Base-by-base conservation (phyloP, 306 rosid species). In the Medicago arabica region DNA sequence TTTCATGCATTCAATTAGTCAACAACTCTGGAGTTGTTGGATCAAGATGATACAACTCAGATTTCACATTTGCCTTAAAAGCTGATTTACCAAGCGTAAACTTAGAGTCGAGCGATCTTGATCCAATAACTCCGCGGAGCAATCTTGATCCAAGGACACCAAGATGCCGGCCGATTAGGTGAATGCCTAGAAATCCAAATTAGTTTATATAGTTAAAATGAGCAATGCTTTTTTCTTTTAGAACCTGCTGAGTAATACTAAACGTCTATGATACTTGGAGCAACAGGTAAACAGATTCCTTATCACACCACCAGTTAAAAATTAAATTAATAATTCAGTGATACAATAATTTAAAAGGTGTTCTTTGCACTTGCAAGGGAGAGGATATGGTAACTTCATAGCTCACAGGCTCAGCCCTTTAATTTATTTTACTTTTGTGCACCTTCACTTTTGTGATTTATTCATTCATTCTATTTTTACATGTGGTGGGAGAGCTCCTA, bases 361-460 rank as follows among this genome's bases (percentile, higher is more conserved):
- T 79, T 40, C 4, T 63, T 11, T 71, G 47, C 43, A 64, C 13
- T 38, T 64, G 34, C 17, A 18, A 15, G 34, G 62, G 43, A 61
- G 43, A 15, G 70, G 31, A 41, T 69, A 60, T 39, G 71, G 68
- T 18, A 66, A 31, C 72, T 50, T 60, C 9, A 54, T 28, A 50
- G 57, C 44, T 61, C 47, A 38, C 21, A 55, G 7, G 21, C 21
- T 57, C 36, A 18, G 25, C 70, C 76, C 78, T 77, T 62, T 53
- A 62, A 21, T 84, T 85, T 81, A 83, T 86, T 83, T 83, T 31
- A 62, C 61, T 82, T 71, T 75, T 9, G 15, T 34, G 75, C 81
- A 53, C 55, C 65, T n/a, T 72, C 15, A 61, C 43, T 53, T 74
- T 76, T 75, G 63, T 67, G 66, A 16, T 70, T 67, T 67, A 75